Evolutionary conservation across 148 eudicot genomes (phyloP).

Genomic region (Hydrangea macrophylla): DNA sequence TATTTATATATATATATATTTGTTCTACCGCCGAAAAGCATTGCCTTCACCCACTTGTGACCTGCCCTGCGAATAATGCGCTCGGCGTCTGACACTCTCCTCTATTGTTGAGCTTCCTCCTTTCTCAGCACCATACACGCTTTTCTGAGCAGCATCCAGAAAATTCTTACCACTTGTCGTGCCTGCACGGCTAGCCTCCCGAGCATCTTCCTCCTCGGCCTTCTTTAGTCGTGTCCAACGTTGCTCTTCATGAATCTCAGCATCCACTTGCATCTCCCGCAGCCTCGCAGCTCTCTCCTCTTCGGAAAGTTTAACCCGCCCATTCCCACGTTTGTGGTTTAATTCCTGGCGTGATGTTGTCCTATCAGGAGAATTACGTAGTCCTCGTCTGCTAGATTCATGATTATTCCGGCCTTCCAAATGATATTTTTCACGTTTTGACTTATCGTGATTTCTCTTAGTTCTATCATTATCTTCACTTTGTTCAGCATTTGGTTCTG

Average conservation of each 20-base stretch:
- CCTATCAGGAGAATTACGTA: constrained; percentile 16
- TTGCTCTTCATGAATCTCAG: constrained; percentile 83
- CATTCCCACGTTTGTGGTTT: constrained; percentile 35
- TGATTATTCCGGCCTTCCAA: constrained; percentile 19
- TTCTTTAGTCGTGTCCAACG: constrained; percentile 87
- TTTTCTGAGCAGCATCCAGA: constrained; percentile 65
- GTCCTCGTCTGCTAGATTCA: constrained; percentile 21
- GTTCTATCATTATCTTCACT: constrained; percentile 16
- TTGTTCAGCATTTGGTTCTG: constrained; percentile 25
- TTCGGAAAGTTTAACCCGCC: constrained; percentile 60
- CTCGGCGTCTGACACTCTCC: constrained; percentile 88
- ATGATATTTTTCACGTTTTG: constrained; percentile 22
- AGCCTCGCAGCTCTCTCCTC: constrained; percentile 86
- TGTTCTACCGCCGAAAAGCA: constrained; percentile 70
- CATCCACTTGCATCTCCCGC: constrained; percentile 90
- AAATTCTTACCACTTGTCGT: constrained; percentile 50
- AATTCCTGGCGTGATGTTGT: constrained; percentile 29
- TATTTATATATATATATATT: no score
- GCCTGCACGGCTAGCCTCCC: constrained; percentile 44
- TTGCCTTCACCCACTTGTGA: constrained; percentile 60
- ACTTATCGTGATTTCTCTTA: constrained; percentile 25
- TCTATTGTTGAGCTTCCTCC: constrained; percentile 89
- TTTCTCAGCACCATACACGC: constrained; percentile 88
- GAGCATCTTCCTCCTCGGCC: constrained; percentile 79
- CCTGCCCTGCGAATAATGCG: constrained; percentile 76